phyloP scores from a whole-genome alignment of 2,329 filamentous ascomycete species.

The Pseudohalonectria lignicola region DNA sequence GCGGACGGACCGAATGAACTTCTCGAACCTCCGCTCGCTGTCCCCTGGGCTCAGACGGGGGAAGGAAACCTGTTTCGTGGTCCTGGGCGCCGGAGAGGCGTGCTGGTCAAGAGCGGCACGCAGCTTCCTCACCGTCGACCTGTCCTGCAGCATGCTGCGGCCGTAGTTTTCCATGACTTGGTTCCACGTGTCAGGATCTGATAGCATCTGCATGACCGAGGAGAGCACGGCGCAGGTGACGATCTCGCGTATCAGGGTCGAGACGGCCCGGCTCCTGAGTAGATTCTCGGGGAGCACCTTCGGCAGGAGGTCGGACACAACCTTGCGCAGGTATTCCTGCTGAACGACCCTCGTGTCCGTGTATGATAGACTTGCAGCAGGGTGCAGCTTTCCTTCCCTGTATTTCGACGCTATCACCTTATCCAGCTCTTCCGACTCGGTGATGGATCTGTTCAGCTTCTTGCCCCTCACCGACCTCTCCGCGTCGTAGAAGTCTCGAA shows the following conservation, averaged over 20 bases:
- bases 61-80: slow-evolving; percentile 54
- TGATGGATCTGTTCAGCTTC: slow-evolving; percentile 79
- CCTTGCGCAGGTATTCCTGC: slow-evolving; percentile 74
- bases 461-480: slow-evolving; percentile 78
- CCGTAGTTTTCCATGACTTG: slow-evolving; percentile 87
- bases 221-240: slow-evolving; percentile 85
- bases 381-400: slow-evolving; percentile 75
- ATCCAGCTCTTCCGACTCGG: slow-evolving; percentile 93
- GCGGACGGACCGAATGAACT: slow-evolving; percentile 81
- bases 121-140: slow-evolving; percentile 86
- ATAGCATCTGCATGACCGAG: slow-evolving; percentile 67
- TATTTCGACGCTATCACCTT: slow-evolving; percentile 94
- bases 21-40: slow-evolving; percentile 86
- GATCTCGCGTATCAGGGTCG: slow-evolving; percentile 74
- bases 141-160: slow-evolving; percentile 79
- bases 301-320: slow-evolving; percentile 64
- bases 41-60: slow-evolving; percentile 74
- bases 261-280: slow-evolving; percentile 70
- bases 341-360: slow-evolving; percentile 77
- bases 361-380: slow-evolving; percentile 72
- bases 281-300: slow-evolving; percentile 62
- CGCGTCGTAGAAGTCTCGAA: slow-evolving; percentile 84
- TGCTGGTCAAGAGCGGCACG: slow-evolving; percentile 90
- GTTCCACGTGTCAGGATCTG: slow-evolving; percentile 96
- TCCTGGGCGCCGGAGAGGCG: slow-evolving; percentile 66